Evolutionary conservation across 2,329 filamentous ascomycete genomes (phyloP).

Genomic region (Moelleriella libera): DNA sequence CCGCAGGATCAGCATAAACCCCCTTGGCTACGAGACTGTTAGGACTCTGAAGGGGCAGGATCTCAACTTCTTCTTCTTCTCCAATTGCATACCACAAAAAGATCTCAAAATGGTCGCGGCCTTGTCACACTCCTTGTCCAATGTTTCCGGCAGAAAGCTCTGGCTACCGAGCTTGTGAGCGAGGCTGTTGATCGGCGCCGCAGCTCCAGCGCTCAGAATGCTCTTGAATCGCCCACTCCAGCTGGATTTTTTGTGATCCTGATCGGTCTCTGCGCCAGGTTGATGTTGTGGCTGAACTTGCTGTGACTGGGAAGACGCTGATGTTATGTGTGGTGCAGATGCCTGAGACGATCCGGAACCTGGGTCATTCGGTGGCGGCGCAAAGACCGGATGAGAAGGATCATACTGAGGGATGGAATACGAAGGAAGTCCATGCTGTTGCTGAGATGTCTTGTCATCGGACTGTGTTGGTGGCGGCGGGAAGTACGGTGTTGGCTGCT

Average conservation of each 20-base stretch:
- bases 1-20: constrained; percentile 28
- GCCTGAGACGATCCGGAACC: background rate
- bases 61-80: background rate
- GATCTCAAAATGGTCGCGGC: constrained; percentile 69
- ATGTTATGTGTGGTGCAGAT: background rate
- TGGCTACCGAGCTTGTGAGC: constrained; percentile 74
- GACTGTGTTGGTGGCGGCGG: constrained; percentile 12
- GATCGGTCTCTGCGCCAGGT: background rate
- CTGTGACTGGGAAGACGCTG: constrained; percentile 2
- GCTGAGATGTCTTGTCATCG: constrained; percentile 5
- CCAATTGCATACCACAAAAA: constrained; percentile 58
- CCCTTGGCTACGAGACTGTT: constrained; percentile 27
- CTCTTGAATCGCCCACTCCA: constrained; percentile 17
- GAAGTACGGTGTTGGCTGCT: background rate
- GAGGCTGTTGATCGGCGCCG: constrained; percentile 64
- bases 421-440: constrained; percentile 6
- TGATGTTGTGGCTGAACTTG: background rate
- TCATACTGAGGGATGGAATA: constrained; percentile 16
- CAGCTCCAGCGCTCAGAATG: constrained; percentile 28
- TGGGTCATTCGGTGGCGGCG: constrained; percentile 10
- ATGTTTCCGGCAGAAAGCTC: constrained; percentile 71
- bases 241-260: constrained; percentile 5
- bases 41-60: background rate
- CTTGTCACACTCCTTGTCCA: constrained; percentile 87
- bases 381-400: constrained; percentile 15